Conservation (phyloP, 73 alveolate species). For the Blepharisma stoltei region DNA sequence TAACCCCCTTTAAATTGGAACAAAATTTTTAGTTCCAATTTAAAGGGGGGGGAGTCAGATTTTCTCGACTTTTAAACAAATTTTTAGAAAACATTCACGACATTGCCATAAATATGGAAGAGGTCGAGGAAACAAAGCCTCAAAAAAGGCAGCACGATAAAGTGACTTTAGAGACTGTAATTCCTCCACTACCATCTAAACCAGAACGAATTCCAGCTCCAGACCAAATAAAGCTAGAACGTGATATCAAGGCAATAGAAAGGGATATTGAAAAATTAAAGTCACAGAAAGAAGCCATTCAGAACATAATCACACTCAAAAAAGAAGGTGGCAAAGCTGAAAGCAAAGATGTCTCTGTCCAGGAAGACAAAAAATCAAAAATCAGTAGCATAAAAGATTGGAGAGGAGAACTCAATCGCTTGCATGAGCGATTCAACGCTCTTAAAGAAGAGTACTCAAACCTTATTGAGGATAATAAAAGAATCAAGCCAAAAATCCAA, state of each 20-base stretch:
- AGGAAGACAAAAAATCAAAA: background rate
- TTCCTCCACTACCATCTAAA: constrained; percentile 26
- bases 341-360: constrained; percentile 22
- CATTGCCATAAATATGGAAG: no score
- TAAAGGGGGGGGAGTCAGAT: no score
- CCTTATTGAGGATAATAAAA: constrained; percentile 14
- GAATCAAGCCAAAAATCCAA: constrained; percentile 17
- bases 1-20: no score
- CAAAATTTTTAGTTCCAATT: no score
- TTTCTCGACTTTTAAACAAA: no score
- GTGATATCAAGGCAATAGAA: constrained; percentile 7
- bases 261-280: background rate
- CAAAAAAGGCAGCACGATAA: constrained; percentile 17
- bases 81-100: no score
- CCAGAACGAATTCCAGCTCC: constrained; percentile 13
- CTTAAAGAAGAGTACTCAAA: background rate
- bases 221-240: background rate
- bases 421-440: background rate
- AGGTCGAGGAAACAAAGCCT: no score
- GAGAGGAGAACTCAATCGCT: background rate
- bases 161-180: constrained; percentile 22
- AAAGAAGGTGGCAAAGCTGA: constrained; percentile 21
- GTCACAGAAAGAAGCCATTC: background rate
- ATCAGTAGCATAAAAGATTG: background rate
- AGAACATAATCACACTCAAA: constrained; percentile 8